These are phyloP conservation scores for Oemleria cerasiformis DNA, from an alignment of 306 rosid genomes.

Conservation along the genomic window DNA sequence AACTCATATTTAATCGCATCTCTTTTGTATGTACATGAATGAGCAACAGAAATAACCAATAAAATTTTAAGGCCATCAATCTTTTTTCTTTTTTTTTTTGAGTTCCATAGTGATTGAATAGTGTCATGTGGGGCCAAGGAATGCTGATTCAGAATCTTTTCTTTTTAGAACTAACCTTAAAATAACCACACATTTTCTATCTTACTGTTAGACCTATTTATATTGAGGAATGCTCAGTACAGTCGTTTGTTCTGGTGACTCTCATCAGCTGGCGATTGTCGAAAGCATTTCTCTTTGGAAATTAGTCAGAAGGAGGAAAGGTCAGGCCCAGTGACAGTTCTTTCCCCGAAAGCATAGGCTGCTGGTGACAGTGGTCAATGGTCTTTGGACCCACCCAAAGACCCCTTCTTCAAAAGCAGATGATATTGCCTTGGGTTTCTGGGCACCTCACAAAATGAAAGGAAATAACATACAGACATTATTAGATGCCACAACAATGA, in stretches of 20 bases:
- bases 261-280: not conserved
- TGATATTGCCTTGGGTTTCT: not conserved
- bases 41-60: not conserved
- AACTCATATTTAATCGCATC: not conserved
- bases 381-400: not conserved
- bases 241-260: not conserved
- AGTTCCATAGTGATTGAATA: not conserved
- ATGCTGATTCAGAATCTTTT: not conserved
- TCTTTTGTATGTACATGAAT: conserved; percentile 9
- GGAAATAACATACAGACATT: no score
- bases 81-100: not conserved
- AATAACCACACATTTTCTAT: not conserved
- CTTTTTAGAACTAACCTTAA: not conserved
- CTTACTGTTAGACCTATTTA: not conserved
- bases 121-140: not conserved
- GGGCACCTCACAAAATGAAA: not conserved
- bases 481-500: no score
- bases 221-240: not conserved
- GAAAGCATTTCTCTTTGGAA: no score
- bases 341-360: not conserved
- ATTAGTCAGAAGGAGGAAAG: no score
- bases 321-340: no score
- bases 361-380: not conserved
- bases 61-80: not conserved
- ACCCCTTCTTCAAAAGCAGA: not conserved